Evolutionary conservation across 2,329 filamentous ascomycete species (phyloP).

Genomic region (Ascochyta rabiei): DNA sequence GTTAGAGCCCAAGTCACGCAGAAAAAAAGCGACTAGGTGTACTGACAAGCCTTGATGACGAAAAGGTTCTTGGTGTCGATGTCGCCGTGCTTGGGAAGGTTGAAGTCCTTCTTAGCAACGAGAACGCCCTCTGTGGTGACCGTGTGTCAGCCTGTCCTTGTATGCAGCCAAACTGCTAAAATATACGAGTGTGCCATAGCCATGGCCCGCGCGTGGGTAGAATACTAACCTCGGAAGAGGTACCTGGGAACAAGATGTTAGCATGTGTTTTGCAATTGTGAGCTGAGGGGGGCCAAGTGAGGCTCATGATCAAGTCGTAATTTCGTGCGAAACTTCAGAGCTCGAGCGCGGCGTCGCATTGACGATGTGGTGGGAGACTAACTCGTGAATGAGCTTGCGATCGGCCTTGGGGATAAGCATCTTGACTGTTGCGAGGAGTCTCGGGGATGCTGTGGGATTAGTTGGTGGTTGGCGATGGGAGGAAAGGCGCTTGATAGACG

Average conservation of each 20-base stretch:
- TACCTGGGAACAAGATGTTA: conserved; percentile 39
- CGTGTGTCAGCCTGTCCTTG: conserved; percentile 52
- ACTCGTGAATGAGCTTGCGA: conserved; percentile 99
- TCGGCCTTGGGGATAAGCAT: conserved; percentile 99
- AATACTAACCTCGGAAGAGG: conserved; percentile 53
- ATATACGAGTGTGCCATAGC: conserved; percentile 47
- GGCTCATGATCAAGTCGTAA: conserved; percentile 39
- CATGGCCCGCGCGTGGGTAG: conserved; percentile 40
- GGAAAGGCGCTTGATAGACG: conserved; percentile 7
- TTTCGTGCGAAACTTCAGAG: conserved; percentile 37
- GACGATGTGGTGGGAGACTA: conserved; percentile 64
- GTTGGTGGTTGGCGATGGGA: conserved; percentile 18
- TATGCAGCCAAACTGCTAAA: conserved; percentile 43
- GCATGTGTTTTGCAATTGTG: conserved; percentile 22
- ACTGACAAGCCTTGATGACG: conserved; percentile 89
- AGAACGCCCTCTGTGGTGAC: conserved; percentile 72
- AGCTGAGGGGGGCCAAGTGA: conserved; percentile 5
- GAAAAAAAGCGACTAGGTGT: neutral
- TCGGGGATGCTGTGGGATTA: conserved; percentile 31
- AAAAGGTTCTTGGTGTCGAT: conserved; percentile 99
- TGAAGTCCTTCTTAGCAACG: conserved; percentile 99
- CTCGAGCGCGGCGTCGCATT: conserved; percentile 31
- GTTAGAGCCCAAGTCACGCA: conserved; percentile 19
- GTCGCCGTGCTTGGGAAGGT: conserved; percentile 95
- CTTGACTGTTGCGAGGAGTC: conserved; percentile 49